Evolutionary conservation across 179 eudicot genomes (phyloP).

Genomic region (Dionaea muscipula): DNA sequence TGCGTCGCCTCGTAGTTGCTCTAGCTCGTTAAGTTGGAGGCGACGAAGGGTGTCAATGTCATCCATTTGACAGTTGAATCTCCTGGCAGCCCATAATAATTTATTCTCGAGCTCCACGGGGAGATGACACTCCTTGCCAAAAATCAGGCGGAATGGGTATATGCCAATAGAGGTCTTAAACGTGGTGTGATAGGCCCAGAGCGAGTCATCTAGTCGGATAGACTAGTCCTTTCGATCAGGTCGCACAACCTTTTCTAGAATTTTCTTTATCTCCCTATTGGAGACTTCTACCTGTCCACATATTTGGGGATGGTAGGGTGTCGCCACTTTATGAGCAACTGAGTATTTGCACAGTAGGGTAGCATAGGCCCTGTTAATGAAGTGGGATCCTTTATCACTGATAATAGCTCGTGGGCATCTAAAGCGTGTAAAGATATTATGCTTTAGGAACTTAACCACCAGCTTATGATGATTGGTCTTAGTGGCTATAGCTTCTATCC

Average conservation of each 20-base stretch:
- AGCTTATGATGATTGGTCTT: not conserved
- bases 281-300: not conserved
- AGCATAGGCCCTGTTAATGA: not conserved
- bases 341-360: not conserved
- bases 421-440: not conserved
- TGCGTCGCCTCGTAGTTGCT: not conserved
- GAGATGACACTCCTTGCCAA: not conserved
- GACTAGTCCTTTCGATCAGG: not conserved
- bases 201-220: not conserved
- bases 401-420: not conserved
- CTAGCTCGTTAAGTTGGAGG: not conserved
- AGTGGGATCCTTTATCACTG: not conserved
- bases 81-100: not conserved
- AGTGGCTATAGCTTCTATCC: not conserved
- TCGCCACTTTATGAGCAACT: not conserved
- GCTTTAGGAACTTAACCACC: not conserved
- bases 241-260: not conserved
- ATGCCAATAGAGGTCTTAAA: not conserved
- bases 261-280: not conserved
- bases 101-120: not conserved
- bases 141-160: not conserved
- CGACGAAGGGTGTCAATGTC: not conserved
- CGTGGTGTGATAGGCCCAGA: not conserved
- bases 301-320: slow-evolving; percentile 1
- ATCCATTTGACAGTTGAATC: not conserved